phyloP scores from a whole-genome alignment of 2,329 filamentous ascomycete species.

The Catunica adiposa region DNA sequence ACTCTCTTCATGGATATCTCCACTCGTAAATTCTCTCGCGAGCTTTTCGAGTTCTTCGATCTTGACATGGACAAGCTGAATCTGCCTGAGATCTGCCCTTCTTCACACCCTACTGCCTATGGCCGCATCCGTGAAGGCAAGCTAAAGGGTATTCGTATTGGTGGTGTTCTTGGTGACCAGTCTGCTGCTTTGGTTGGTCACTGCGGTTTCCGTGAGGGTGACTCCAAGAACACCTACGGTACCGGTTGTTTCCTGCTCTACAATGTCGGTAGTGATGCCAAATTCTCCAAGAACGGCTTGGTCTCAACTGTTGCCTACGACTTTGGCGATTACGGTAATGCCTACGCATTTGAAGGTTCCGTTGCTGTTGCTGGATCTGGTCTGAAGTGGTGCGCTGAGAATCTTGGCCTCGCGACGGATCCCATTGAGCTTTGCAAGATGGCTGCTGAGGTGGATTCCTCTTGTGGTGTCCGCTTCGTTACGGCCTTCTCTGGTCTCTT shows the following conservation, averaged over 20 bases:
- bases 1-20: conserved; percentile 92
- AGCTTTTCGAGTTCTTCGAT: conserved; percentile 61
- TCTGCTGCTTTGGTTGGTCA: conserved; percentile 75
- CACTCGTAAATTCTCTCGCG: conserved; percentile 63
- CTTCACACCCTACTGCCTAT: conserved; percentile 57
- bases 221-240: conserved; percentile 82
- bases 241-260: conserved; percentile 82
- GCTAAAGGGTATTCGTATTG: conserved; percentile 54
- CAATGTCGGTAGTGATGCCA: conserved; percentile 71
- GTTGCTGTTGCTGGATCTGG: conserved; percentile 69
- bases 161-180: conserved; percentile 77
- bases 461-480: conserved; percentile 71
- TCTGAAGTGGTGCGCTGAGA: conserved; percentile 56
- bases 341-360: conserved; percentile 72
- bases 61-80: conserved; percentile 51
- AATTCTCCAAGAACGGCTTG: conserved; percentile 69
- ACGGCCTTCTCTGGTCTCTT: conserved; percentile 85
- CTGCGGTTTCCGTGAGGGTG: conserved; percentile 64
- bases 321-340: conserved; percentile 42
- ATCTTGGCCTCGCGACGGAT: conserved; percentile 41
- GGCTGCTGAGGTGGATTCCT: conserved; percentile 43
- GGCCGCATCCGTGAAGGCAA: conserved; percentile 48
- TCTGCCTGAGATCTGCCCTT: conserved; percentile 70
- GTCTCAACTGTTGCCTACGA: conserved; percentile 80
- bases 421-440: conserved; percentile 34